These are phyloP conservation scores for Ascocoryne sarcoides DNA, from an alignment of 2,329 filamentous ascomycete species.

Conservation along the genomic window DNA sequence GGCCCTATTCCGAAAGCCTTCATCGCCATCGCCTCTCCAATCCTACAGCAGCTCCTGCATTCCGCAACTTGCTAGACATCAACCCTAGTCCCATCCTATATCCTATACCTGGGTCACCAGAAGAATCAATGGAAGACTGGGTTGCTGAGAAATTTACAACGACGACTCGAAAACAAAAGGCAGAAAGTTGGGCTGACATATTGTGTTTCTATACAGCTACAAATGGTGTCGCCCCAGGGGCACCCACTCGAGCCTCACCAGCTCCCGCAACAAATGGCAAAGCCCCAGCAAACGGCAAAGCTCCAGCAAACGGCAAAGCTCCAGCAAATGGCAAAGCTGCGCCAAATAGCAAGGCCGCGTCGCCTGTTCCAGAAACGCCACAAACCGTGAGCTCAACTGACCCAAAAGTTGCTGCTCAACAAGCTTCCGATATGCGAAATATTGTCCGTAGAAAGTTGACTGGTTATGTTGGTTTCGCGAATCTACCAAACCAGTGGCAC, in stretches of 20 bases:
- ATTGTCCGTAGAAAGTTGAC: constrained; percentile 97
- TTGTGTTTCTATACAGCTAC: constrained; percentile 29
- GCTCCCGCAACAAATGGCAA: constrained; percentile 25
- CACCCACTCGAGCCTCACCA: constrained; percentile 24
- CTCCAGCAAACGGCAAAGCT: constrained; percentile 23
- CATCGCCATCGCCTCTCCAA: constrained; percentile 18
- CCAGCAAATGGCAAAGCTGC: constrained; percentile 24
- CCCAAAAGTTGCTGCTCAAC: constrained; percentile 30
- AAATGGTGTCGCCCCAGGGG: constrained; percentile 25
- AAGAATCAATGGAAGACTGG: constrained; percentile 25
- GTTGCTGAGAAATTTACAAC: constrained; percentile 18
- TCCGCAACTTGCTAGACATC: constrained; percentile 46
- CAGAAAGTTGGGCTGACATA: constrained; percentile 28
- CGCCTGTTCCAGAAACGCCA: constrained; percentile 21
- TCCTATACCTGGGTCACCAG: constrained; percentile 13
- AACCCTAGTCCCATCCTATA: constrained; percentile 33
- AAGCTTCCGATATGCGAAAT: constrained; percentile 46
- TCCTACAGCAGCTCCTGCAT: constrained; percentile 29
- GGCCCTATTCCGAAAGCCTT: constrained; percentile 18
- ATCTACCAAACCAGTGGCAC: constrained; percentile 99
- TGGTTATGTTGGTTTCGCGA: constrained; percentile 97
- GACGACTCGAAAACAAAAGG: constrained; percentile 20
- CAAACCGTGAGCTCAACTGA: constrained; percentile 29
- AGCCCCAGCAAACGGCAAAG: constrained; percentile 23
- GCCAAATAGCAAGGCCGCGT: constrained; percentile 23